A percentile compares a stretch with the other conserved stretches of the same genome.
phyloP scores from a whole-genome alignment of 2,329 filamentous ascomycete genomes.

The Pyrenochaeta sp. region DNA sequence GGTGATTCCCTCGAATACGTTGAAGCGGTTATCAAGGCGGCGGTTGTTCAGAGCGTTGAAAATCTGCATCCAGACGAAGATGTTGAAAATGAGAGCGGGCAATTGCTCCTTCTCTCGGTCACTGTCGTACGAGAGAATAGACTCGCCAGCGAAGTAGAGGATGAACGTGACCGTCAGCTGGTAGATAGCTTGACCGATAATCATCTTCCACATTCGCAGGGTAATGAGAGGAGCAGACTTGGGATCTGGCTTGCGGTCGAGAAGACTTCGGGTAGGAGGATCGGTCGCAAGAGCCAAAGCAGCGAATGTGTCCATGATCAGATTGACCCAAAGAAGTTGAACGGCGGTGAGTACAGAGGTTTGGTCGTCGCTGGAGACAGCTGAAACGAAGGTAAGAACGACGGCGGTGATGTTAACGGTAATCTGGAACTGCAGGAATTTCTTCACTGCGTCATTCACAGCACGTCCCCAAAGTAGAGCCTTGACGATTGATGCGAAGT shows the following conservation, averaged over 20 bases:
- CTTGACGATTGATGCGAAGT: conserved; percentile 86
- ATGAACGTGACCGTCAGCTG: conserved; percentile 82
- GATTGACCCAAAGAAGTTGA: conserved; percentile 93
- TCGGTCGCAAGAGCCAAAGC: conserved; percentile 89
- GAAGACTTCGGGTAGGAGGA: conserved; percentile 81
- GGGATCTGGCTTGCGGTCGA: conserved; percentile 80
- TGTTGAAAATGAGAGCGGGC: conserved; percentile 91
- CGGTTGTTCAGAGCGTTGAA: conserved; percentile 99
- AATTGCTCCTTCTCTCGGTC: conserved; percentile 60
- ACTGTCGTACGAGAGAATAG: conserved; percentile 67
- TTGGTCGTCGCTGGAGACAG: conserved; percentile 75
- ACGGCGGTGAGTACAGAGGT: conserved; percentile 84
- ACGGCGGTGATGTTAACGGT: conserved; percentile 94
- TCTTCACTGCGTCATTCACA: conserved; percentile 54
- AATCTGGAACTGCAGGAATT: conserved; percentile 69
- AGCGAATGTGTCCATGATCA: conserved; percentile 97
- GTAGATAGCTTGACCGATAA: conserved; percentile 89
- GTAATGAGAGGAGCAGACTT: conserved; percentile 83
- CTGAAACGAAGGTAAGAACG: conserved; percentile 84
- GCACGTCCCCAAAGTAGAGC: conserved; percentile 77
- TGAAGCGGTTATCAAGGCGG: conserved; percentile 91
- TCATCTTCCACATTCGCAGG: conserved; percentile 98
- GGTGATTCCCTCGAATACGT: conserved; percentile 89
- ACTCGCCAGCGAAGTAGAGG: conserved; percentile 77
- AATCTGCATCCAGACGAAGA: conserved; percentile 99